Evolutionary conservation across 768 basidiomycete genomes (phyloP), one percentile per base, ranked within the genome.

Genomic region (Calocybe cyanea): DNA sequence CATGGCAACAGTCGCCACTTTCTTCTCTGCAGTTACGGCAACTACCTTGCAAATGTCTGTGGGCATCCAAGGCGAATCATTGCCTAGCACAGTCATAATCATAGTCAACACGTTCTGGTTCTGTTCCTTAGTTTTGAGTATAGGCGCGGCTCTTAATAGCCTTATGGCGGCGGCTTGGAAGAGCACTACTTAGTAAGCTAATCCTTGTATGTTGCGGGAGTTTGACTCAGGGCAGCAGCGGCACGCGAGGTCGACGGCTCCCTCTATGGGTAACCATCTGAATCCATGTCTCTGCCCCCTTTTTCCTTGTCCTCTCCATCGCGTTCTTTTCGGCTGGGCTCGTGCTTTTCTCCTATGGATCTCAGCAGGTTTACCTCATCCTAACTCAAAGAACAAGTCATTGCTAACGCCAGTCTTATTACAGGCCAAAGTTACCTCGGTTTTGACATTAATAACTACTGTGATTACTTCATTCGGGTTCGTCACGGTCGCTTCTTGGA

Each of bases 1-100:
- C 18, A 37, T 59, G 13, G 40, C 51, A 4, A 53, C 55, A 3
- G 49, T 56, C 13, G 50, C 55, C 2, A 56, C 56, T 9, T 57
- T 60, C 35, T 60, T 63, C 38, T 59, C 61, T 0, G 57, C 57
- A 20, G 59, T 62, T 4, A 60, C 57, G 8, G 59, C 56, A 3
- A 50, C 51, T 19, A 50, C 50, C 15, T 38, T 59, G 15, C 46
- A 51, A 34, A 52, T 56, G 20, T 56, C 57, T 2, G 9, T 48
- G 6, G 41, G 31, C 14, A 35, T 18, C 14, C 13, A 35, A 14
- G 34, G 17, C 17, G 25, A 28, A 28, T 6, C 25, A 11, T 28
- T 28, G 25, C n/a, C 24, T 9, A 20, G 34, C 18, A 21, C 38
- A 8, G 21, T 33, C 14, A 10, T 17, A 5, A 15, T 13, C 17